A percentile compares a stretch with the other conserved stretches of the same genome.
These are phyloP conservation scores for Ehretia macrophylla DNA, from an alignment of 257 asterid genomes.

Conservation along the genomic window DNA sequence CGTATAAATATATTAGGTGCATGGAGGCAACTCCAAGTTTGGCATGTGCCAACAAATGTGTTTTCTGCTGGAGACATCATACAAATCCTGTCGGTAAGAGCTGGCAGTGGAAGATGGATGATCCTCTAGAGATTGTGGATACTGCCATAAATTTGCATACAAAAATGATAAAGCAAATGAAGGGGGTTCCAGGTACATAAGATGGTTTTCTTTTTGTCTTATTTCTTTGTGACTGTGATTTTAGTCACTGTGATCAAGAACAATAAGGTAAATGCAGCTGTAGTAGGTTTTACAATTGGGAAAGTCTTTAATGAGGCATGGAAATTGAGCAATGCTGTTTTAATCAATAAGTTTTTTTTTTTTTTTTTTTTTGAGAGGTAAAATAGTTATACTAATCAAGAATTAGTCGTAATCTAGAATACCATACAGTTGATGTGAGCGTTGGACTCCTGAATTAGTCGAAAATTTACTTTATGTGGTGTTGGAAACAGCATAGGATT, in stretches of 20 bases:
- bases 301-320: background rate
- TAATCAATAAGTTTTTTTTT: too few species aligned
- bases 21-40: slow-evolving; percentile 99
- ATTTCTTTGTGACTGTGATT: background rate
- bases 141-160: slow-evolving; percentile 85
- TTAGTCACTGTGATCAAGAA: background rate
- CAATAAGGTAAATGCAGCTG: background rate
- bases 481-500: too few species aligned
- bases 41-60: slow-evolving; percentile 98
- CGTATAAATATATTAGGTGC: slow-evolving; percentile 47
- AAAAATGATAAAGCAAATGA: slow-evolving; percentile 95
- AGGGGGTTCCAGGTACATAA: slow-evolving; percentile 87
- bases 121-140: slow-evolving; percentile 78
- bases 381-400: too few species aligned
- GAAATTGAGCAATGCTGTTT: too few species aligned
- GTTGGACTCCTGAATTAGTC: too few species aligned
- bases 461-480: too few species aligned
- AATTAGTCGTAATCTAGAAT: too few species aligned
- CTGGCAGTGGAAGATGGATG: slow-evolving; percentile 99
- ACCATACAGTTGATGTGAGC: too few species aligned
- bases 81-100: slow-evolving; percentile 94
- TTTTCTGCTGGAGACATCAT: slow-evolving; percentile 99
- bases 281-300: background rate
- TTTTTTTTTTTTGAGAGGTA: too few species aligned
- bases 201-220: slow-evolving; percentile 7